Conservation (phyloP, 306 rosid species). For the Rubus idaeus region DNA sequence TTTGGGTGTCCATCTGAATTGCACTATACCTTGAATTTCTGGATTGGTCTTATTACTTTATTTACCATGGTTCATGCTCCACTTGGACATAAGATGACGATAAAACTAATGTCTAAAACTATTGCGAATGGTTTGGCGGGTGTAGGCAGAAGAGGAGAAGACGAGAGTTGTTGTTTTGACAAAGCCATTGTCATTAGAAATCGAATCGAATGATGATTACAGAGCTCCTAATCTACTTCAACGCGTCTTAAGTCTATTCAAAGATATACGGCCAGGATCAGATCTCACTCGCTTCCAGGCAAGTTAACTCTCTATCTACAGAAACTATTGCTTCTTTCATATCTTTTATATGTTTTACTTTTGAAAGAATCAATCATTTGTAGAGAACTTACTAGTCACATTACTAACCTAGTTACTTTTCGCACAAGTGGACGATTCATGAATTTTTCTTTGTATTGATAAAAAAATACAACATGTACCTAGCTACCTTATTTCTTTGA, state of each 20-base stretch:
- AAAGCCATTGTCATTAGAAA: conserved; percentile 53
- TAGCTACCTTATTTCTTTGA: background rate
- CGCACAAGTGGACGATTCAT: background rate
- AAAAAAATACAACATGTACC: background rate
- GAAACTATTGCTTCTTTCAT: background rate
- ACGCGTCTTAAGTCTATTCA: conserved; percentile 58
- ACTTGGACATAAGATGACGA: background rate
- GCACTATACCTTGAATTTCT: background rate
- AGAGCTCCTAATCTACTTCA: conserved; percentile 62
- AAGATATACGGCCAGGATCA: conserved; percentile 70
- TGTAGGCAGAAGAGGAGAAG: conserved; percentile 36
- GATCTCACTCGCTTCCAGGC: conserved; percentile 74
- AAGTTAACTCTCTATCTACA: conserved; percentile 1
- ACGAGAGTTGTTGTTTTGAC: conserved; percentile 41
- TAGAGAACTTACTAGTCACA: background rate
- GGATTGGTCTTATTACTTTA: background rate
- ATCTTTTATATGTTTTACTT: background rate
- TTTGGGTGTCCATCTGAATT: background rate
- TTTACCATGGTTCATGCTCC: background rate
- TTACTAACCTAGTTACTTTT: background rate
- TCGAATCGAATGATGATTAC: conserved; percentile 38
- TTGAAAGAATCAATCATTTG: background rate
- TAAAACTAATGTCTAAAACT: background rate
- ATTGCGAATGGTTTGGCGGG: conserved; percentile 15
- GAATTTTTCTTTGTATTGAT: background rate